phyloP scores from a whole-genome alignment of 345 rosid genomes.

The Gossypium mustelinum region DNA sequence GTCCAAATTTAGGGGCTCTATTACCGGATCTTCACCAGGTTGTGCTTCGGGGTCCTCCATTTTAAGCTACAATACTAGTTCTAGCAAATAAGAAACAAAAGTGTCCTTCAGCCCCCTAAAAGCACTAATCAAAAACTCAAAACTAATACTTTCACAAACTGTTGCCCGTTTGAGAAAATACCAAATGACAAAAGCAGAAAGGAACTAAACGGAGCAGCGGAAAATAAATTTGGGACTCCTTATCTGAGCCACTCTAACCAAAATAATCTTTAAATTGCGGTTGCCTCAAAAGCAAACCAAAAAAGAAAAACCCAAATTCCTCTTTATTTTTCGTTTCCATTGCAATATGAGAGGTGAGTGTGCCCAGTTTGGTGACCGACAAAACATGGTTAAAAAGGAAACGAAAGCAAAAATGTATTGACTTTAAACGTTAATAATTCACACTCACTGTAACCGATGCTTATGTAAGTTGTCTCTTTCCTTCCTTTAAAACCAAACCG shows the following conservation, averaged over 20 bases:
- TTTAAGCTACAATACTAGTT: slow-evolving; percentile 17
- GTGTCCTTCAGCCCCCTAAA: slow-evolving; percentile 26
- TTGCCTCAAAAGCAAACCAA: slow-evolving; percentile 11
- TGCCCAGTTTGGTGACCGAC: slow-evolving; percentile 15
- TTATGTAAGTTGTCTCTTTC: slow-evolving; percentile 25
- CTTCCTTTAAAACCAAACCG: background rate
- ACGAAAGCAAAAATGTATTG: slow-evolving; percentile 3
- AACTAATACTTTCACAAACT: background rate
- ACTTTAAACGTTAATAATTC: slow-evolving; percentile 6
- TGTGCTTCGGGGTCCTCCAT: slow-evolving; percentile 62
- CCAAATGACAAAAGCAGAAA: background rate
- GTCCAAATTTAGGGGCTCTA: slow-evolving; percentile 30
- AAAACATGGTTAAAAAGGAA: slow-evolving; percentile 5
- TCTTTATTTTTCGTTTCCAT: background rate
- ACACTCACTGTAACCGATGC: slow-evolving; percentile 6
- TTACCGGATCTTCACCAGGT: slow-evolving; percentile 32
- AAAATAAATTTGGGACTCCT: background rate
- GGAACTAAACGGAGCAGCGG: background rate
- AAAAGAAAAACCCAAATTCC: background rate
- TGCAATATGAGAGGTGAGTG: background rate
- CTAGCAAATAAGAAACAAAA: slow-evolving; percentile 18
- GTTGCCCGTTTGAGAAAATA: background rate
- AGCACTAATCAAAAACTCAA: slow-evolving; percentile 13
- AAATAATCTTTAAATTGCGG: background rate
- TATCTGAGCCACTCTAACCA: background rate